Conservation (phyloP, 805 yeast genomes). For the Yamadazyma insecticola region DNA sequence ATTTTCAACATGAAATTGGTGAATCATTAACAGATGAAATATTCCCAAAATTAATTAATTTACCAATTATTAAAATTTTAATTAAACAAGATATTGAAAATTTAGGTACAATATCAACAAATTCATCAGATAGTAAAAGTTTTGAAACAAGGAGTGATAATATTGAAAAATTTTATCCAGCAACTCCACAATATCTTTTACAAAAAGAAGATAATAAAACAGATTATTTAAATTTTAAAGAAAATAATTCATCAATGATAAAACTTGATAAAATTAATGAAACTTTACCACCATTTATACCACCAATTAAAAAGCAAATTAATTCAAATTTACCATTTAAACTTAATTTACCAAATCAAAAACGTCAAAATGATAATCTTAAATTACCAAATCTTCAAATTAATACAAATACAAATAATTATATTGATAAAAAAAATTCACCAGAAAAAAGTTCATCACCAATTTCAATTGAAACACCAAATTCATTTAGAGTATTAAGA, state of each 20-base stretch:
- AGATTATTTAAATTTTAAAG: slow-evolving; percentile 60
- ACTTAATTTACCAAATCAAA: slow-evolving; percentile 9
- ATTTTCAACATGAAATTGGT: slow-evolving; percentile 59
- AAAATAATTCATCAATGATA: slow-evolving; percentile 13
- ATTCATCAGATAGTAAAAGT: slow-evolving; percentile 54
- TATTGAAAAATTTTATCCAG: slow-evolving; percentile 52
- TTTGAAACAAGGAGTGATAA: slow-evolving; percentile 41
- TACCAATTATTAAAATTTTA: slow-evolving; percentile 29
- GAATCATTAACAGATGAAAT: slow-evolving; percentile 46
- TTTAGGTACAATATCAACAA: slow-evolving; percentile 38
- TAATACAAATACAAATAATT: slow-evolving; percentile 5
- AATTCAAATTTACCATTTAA: slow-evolving; percentile 6
- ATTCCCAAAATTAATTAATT: slow-evolving; percentile 27
- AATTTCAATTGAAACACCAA: slow-evolving; percentile 1
- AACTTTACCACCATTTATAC: slow-evolving; percentile 5
- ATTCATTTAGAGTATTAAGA: slow-evolving; percentile 64
- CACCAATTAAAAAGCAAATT: neutral
- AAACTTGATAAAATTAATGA: slow-evolving; percentile 15
- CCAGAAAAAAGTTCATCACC: slow-evolving; percentile 1
- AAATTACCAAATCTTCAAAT: slow-evolving; percentile 12
- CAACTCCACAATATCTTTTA: slow-evolving; percentile 66
- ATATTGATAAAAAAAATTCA: neutral
- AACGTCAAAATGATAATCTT: slow-evolving; percentile 4
- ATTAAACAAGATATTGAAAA: slow-evolving; percentile 28
- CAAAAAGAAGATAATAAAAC: slow-evolving; percentile 31